Conservation (phyloP, 805 yeast species). For the Tetrapisispora namnaoensis region DNA sequence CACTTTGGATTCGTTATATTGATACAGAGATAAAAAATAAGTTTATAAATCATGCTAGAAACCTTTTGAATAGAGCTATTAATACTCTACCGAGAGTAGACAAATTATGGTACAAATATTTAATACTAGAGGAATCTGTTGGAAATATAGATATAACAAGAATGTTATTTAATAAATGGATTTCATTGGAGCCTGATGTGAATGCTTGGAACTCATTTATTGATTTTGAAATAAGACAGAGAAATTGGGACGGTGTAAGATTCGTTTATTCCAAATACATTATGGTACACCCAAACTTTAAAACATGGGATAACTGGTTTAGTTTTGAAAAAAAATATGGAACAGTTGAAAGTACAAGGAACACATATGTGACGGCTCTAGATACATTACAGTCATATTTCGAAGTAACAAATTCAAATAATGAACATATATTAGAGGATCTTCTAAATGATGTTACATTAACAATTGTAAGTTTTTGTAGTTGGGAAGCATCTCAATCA, state of each 20-base stretch:
- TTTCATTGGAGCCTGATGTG: constrained; percentile 58
- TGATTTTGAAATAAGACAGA: constrained; percentile 61
- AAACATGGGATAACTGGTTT: constrained; percentile 70
- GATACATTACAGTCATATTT: constrained; percentile 36
- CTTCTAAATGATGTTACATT: constrained; percentile 27
- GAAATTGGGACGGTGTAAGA: constrained; percentile 48
- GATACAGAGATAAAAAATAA: constrained; percentile 64
- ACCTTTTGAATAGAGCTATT: constrained; percentile 70
- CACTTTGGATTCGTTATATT: constrained; percentile 78
- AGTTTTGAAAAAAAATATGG: constrained; percentile 55
- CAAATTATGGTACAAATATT: constrained; percentile 79
- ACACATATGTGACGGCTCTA: constrained; percentile 57
- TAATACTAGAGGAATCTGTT: constrained; percentile 71
- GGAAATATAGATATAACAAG: constrained; percentile 55
- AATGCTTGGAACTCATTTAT: constrained; percentile 70
- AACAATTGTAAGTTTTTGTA: constrained; percentile 42
- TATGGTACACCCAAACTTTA: constrained; percentile 39
- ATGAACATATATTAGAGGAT: constrained; percentile 15
- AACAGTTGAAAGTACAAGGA: constrained; percentile 38
- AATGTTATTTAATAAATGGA: constrained; percentile 67
- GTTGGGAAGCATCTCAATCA: constrained; percentile 53
- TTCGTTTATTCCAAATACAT: constrained; percentile 49
- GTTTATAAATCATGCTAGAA: constrained; percentile 82
- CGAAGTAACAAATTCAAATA: constrained; percentile 5
- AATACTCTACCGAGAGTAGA: constrained; percentile 66